Conservation (phyloP, 768 basidiomycete genomes). For the Auriculariales sp. region DNA sequence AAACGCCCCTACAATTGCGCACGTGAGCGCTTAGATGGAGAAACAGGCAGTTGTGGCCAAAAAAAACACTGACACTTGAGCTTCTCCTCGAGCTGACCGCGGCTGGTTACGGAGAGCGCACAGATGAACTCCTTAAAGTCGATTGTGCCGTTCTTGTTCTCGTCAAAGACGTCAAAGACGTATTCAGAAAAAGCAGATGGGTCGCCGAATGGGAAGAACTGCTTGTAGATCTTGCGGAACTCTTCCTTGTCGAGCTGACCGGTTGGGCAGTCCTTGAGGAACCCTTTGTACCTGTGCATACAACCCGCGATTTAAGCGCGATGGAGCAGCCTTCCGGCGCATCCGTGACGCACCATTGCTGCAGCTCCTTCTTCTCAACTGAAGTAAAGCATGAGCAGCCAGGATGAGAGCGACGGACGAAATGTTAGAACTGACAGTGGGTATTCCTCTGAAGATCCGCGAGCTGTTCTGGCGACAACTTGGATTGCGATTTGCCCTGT, state of each 20-base stretch:
- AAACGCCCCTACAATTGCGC: constrained; percentile 78
- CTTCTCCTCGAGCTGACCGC: constrained; percentile 92
- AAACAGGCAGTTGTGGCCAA: neutral
- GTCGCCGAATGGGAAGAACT: constrained; percentile 99
- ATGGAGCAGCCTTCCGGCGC: neutral
- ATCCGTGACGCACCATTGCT: constrained; percentile 24
- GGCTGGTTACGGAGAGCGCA: constrained; percentile 86
- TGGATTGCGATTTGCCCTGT: constrained; percentile 94
- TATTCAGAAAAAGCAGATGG: constrained; percentile 94
- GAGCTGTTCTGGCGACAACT: constrained; percentile 87
- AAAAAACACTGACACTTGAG: constrained; percentile 65
- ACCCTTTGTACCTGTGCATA: constrained; percentile 83
- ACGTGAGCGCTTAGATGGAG: constrained; percentile 4
- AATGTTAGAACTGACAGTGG: constrained; percentile 77
- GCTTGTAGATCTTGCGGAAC: constrained; percentile 96
- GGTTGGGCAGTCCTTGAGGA: constrained; percentile 95
- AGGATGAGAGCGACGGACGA: constrained; percentile 21
- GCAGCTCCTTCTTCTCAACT: constrained; percentile 95
- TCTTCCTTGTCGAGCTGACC: constrained; percentile 92
- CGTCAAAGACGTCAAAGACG: constrained; percentile 96
- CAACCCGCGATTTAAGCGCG: neutral
- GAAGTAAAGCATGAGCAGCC: constrained; percentile 4
- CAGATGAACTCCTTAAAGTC: constrained; percentile 99
- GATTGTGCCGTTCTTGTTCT: constrained; percentile 90
- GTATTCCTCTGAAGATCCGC: constrained; percentile 94